Percentiles rank a stretch among this genome's conserved stretches.
Evolutionary conservation across 495 filamentous ascomycete species (phyloP).

Genomic region (Penicillium cinerascens): DNA sequence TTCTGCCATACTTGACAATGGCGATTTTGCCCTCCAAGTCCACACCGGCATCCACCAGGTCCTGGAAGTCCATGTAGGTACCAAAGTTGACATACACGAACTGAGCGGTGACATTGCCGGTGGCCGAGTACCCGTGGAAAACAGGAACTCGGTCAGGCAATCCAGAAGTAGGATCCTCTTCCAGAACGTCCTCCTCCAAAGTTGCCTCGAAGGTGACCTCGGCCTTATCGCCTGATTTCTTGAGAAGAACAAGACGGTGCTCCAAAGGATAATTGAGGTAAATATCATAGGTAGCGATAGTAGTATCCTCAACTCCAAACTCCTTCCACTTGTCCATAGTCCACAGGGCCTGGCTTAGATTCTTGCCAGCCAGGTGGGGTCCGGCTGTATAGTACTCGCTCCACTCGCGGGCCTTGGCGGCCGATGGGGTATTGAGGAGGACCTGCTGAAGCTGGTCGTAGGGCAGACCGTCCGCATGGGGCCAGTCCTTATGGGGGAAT

Average conservation of each 20-base stretch:
- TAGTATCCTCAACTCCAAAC: slow-evolving; percentile 69
- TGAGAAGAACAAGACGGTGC: slow-evolving; percentile 73
- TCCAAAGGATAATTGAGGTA: slow-evolving; percentile 88
- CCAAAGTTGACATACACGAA: slow-evolving; percentile 90
- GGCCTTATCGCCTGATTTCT: slow-evolving; percentile 41
- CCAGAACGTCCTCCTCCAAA: slow-evolving; percentile 80
- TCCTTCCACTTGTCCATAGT: slow-evolving; percentile 81
- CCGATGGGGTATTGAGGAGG: slow-evolving; percentile 66
- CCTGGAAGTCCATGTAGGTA: slow-evolving; percentile 79
- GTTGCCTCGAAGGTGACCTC: slow-evolving; percentile 73
- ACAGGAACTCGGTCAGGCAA: slow-evolving; percentile 75
- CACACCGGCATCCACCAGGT: slow-evolving; percentile 71
- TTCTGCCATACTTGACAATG: slow-evolving; percentile 77
- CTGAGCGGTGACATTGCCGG: slow-evolving; percentile 80
- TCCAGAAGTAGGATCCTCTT: slow-evolving; percentile 75
- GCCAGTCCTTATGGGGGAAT: slow-evolving; percentile 39
- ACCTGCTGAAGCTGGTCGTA: slow-evolving; percentile 69
- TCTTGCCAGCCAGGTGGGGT: slow-evolving; percentile 85
- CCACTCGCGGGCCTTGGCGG: slow-evolving; percentile 71
- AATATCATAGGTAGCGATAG: slow-evolving; percentile 77
- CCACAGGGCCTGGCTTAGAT: slow-evolving; percentile 82
- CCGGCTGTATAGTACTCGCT: slow-evolving; percentile 88
- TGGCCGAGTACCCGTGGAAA: slow-evolving; percentile 94
- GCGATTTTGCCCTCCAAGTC: slow-evolving; percentile 81
- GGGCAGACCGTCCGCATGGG: slow-evolving; percentile 48